Percentiles rank a stretch among this genome's conserved stretches.
phyloP scores from a whole-genome alignment of 805 yeast genomes.

The Candida succiphila region DNA sequence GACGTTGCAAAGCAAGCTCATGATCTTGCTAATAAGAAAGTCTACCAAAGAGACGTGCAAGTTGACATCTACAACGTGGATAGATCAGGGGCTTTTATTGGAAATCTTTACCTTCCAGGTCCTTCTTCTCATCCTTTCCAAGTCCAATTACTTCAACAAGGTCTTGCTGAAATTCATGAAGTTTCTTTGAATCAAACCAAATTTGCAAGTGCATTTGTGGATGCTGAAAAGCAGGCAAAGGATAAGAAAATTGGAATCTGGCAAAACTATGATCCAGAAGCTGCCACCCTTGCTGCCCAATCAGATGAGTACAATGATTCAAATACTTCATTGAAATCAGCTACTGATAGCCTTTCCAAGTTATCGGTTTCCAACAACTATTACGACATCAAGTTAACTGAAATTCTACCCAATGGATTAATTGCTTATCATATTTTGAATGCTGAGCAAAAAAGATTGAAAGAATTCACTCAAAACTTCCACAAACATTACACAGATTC shows the following conservation, averaged over 20 bases:
- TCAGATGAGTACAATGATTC: constrained; percentile 11
- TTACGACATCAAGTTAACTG: constrained; percentile 45
- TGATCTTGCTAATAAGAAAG: constrained; percentile 40
- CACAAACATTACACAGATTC: constrained; percentile 30
- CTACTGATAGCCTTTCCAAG: constrained; percentile 10
- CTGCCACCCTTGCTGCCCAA: too few species aligned
- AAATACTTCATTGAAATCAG: constrained; percentile 2
- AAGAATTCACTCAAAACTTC: constrained; percentile 35
- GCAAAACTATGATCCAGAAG: constrained; percentile 44
- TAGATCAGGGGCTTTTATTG: constrained; percentile 74
- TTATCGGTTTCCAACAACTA: constrained; percentile 26
- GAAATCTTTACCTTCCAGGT: constrained; percentile 48
- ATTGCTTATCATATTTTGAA: constrained; percentile 37
- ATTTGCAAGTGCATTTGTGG: constrained; percentile 39
- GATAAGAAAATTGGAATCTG: constrained; percentile 51
- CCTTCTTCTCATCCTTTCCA: constrained; percentile 49
- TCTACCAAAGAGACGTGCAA: constrained; percentile 65
- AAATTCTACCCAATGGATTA: constrained; percentile 29
- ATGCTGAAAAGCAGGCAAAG: constrained; percentile 58
- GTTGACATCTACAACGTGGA: constrained; percentile 63
- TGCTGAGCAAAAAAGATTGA: constrained; percentile 27
- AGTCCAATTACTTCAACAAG: constrained; percentile 44
- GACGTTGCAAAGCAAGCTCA: constrained; percentile 39
- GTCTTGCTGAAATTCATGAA: constrained; percentile 57
- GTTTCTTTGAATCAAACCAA: constrained; percentile 52